These are phyloP conservation scores for Endotrypanum monterogeii DNA, from an alignment of 208 protist species.

Conservation along the genomic window DNA sequence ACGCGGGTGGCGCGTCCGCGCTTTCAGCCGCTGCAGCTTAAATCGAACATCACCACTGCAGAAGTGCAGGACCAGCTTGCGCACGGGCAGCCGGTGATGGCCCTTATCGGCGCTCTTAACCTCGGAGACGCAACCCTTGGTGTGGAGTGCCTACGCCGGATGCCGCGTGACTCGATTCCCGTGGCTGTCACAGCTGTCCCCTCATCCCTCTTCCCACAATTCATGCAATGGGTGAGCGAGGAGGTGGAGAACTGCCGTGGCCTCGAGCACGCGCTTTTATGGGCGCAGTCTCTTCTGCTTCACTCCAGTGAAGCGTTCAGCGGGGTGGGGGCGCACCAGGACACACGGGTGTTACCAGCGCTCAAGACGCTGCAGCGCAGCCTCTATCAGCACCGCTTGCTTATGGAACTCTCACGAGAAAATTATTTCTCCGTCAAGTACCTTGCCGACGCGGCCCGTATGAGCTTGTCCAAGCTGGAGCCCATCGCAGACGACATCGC, in stretches of 20 bases:
- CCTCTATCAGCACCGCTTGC: conserved; percentile 61
- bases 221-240: conserved; percentile 82
- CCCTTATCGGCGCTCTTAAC: conserved; percentile 80
- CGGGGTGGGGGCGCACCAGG: conserved; percentile 46
- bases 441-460: conserved; percentile 69
- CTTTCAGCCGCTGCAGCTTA: conserved; percentile 86
- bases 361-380: conserved; percentile 74
- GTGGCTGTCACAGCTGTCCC: conserved; percentile 80
- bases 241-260: conserved; percentile 72
- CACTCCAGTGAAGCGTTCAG: conserved; percentile 76
- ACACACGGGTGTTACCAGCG: conserved; percentile 44
- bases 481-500: conserved; percentile 25
- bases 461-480: conserved; percentile 56
- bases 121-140: conserved; percentile 78
- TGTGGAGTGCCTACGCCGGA: conserved; percentile 73
- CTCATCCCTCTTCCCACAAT: conserved; percentile 57
- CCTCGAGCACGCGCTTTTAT: conserved; percentile 78
- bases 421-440: conserved; percentile 91
- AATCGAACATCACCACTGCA: conserved; percentile 59
- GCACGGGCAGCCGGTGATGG: conserved; percentile 59
- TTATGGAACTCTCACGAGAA: conserved; percentile 74
- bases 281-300: conserved; percentile 84
- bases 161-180: conserved; percentile 80
- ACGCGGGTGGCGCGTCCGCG: conserved; percentile 68
- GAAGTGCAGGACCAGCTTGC: conserved; percentile 58